phyloP scores from a whole-genome alignment of 2,329 filamentous ascomycete species.

The Arthrobotrys conoides region DNA sequence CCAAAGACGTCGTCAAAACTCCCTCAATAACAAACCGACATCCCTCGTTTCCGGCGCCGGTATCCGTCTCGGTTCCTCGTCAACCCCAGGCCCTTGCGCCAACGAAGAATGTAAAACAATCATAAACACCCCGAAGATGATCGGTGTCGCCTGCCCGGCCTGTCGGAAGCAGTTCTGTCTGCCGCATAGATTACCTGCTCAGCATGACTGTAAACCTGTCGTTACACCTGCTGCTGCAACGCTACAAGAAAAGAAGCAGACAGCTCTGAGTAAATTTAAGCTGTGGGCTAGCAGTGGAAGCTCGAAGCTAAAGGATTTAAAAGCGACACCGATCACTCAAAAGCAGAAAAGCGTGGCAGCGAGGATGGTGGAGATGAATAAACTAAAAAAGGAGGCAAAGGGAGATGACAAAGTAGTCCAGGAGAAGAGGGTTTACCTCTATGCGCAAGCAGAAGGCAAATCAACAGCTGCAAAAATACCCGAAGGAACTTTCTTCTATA shows the following conservation, averaged over 20 bases:
- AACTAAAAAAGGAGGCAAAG: slow-evolving; percentile 87
- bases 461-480: slow-evolving; percentile 87
- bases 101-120: slow-evolving; percentile 71
- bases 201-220: slow-evolving; percentile 76
- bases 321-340: slow-evolving; percentile 69
- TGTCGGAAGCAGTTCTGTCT: slow-evolving; percentile 71
- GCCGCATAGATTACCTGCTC: slow-evolving; percentile 70
- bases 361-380: slow-evolving; percentile 78
- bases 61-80: slow-evolving; percentile 72
- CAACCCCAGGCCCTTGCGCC: slow-evolving; percentile 68
- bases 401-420: slow-evolving; percentile 84
- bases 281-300: slow-evolving; percentile 71
- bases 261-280: slow-evolving; percentile 82
- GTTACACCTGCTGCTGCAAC: slow-evolving; percentile 65
- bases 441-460: slow-evolving; percentile 89
- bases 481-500: slow-evolving; percentile 84
- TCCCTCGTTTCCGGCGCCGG: slow-evolving; percentile 65
- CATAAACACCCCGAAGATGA: slow-evolving; percentile 70
- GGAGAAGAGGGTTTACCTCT: slow-evolving; percentile 90
- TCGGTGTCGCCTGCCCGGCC: slow-evolving; percentile 70
- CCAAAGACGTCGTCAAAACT: slow-evolving; percentile 67
- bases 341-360: slow-evolving; percentile 77
- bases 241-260: slow-evolving; percentile 75
- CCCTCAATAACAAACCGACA: slow-evolving; percentile 63
- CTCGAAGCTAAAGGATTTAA: slow-evolving; percentile 53